phyloP scores from a whole-genome alignment of 768 basidiomycete species.

The Russula dissimulans region DNA sequence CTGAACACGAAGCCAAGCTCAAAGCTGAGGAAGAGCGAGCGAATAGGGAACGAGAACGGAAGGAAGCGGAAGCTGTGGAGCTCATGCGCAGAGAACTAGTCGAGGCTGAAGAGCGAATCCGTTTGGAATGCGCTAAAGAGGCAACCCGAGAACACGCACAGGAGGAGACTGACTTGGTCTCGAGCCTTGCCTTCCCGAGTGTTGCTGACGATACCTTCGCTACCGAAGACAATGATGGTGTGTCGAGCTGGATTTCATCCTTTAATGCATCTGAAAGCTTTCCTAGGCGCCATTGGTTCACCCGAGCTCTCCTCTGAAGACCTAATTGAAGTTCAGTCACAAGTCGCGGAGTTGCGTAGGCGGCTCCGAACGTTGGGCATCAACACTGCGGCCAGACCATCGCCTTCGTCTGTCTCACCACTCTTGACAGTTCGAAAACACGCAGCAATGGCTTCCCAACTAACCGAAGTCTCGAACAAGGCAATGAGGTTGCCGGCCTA shows the following conservation, averaged over 20 bases:
- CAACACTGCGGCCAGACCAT: slow-evolving; percentile 42
- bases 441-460: slow-evolving; percentile 37
- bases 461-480: slow-evolving; percentile 39
- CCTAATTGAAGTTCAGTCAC: slow-evolving; percentile 38
- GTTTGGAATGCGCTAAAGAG: background rate
- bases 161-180: background rate
- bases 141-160: background rate
- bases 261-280: background rate
- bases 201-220: background rate
- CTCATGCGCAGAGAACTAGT: slow-evolving; percentile 16
- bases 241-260: background rate
- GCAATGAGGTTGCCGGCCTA: slow-evolving; percentile 38
- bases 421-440: slow-evolving; percentile 47
- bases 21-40: slow-evolving; percentile 15
- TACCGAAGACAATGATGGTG: background rate
- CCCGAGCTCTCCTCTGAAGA: slow-evolving; percentile 21
- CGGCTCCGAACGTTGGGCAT: slow-evolving; percentile 54
- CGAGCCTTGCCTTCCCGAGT: background rate
- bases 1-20: too few species aligned
- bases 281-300: slow-evolving; percentile 6
- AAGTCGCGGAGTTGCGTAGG: slow-evolving; percentile 46
- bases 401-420: slow-evolving; percentile 25
- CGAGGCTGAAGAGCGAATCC: slow-evolving; percentile 16
- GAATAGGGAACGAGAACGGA: slow-evolving; percentile 25
- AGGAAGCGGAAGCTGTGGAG: slow-evolving; percentile 20